Percentiles rank a stretch among this genome's conserved stretches.
phyloP scores from a whole-genome alignment of 1,284 basidiomycete genomes.

The Ceratobasidium sp. region DNA sequence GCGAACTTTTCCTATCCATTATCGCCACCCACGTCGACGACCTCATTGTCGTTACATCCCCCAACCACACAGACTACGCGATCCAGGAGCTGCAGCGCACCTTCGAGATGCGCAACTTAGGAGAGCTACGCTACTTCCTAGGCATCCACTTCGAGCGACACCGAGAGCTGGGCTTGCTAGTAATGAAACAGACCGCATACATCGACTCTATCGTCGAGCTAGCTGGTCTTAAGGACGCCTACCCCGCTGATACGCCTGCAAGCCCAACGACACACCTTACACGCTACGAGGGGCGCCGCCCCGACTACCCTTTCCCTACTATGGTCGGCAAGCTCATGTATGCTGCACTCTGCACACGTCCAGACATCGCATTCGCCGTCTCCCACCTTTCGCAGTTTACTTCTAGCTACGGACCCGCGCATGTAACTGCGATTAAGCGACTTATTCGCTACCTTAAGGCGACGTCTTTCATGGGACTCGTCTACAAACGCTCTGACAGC shows the following conservation, averaged over 20 bases:
- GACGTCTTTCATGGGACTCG: conserved; percentile 45
- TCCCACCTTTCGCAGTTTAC: conserved; percentile 8
- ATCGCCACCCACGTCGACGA: conserved; percentile 36
- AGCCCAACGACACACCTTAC: background rate
- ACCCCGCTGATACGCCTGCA: conserved; percentile 4
- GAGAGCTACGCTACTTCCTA: conserved; percentile 16
- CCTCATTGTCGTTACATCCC: background rate
- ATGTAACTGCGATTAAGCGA: conserved; percentile 47
- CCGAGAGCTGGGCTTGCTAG: background rate
- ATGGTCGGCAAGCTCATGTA: conserved; percentile 43
- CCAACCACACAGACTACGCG: background rate
- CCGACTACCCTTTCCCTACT: conserved; percentile 3
- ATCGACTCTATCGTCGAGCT: background rate
- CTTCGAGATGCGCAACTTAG: conserved; percentile 36
- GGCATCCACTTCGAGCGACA: conserved; percentile 20
- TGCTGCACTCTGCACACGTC: conserved; percentile 38
- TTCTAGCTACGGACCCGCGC: conserved; percentile 26
- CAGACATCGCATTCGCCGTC: conserved; percentile 37
- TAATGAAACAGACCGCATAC: conserved; percentile 2
- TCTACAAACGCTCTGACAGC: too few species aligned
- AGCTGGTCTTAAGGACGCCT: conserved; percentile 3
- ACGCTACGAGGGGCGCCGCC: background rate
- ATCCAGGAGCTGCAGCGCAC: background rate
- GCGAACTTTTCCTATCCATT: background rate
- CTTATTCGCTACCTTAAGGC: conserved; percentile 49